Evolutionary conservation across 1,284 basidiomycete genomes (phyloP).

Genomic region (Cutaneotrichosporon dermatis): DNA sequence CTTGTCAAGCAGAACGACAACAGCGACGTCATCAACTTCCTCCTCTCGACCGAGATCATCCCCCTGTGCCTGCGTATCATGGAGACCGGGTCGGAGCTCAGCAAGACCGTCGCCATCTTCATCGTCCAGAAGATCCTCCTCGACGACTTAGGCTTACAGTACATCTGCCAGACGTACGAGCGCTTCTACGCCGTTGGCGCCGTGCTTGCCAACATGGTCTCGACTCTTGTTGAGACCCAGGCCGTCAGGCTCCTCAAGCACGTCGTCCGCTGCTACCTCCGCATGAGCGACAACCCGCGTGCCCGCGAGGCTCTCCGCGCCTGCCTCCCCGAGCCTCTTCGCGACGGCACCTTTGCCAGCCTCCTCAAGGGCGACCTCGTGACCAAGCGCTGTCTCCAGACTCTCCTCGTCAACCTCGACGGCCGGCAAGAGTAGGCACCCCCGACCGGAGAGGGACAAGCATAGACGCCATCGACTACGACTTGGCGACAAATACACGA

Average conservation of each 20-base stretch:
- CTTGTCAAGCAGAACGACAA: constrained; percentile 99
- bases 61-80: constrained; percentile 98
- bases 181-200: constrained; percentile 98
- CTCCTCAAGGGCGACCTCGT: constrained; percentile 95
- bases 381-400: constrained; percentile 92
- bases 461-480: no score
- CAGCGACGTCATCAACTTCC: constrained; percentile 96
- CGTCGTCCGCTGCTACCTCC: constrained; percentile 94
- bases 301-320: constrained; percentile 93
- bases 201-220: constrained; percentile 98
- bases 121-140: constrained; percentile 99
- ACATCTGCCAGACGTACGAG: constrained; percentile 99
- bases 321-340: constrained; percentile 92
- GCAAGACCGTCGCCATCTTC: constrained; percentile 99
- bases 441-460: no score
- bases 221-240: constrained; percentile 92
- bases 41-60: constrained; percentile 98
- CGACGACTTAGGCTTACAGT: constrained; percentile 95
- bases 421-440: constrained; percentile 47
- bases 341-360: constrained; percentile 88
- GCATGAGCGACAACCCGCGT: constrained; percentile 91
- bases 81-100: constrained; percentile 98
- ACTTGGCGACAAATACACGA: no score
- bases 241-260: constrained; percentile 96
- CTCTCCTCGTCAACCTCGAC: constrained; percentile 82